Conservation (phyloP, 2,329 filamentous ascomycete species). For the Trichoderma sp. region DNA sequence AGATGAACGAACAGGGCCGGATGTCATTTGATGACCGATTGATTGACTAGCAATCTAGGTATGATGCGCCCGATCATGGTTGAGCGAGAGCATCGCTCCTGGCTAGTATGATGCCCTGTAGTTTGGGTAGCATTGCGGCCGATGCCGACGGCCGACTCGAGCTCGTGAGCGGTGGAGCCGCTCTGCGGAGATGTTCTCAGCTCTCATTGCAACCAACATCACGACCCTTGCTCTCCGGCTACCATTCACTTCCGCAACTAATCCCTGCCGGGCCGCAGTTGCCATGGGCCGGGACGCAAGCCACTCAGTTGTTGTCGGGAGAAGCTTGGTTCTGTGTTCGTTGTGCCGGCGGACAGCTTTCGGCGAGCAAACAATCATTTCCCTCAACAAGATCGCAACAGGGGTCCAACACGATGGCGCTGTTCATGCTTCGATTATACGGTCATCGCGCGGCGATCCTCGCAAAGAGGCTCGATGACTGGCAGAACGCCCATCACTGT, state of each 20-base stretch:
- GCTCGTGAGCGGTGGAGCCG: not conserved
- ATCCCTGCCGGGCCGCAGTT: constrained; percentile 2
- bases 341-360: not conserved
- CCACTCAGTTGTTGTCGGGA: not conserved
- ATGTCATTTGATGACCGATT: not conserved
- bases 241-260: not conserved
- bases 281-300: constrained; percentile 3
- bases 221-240: constrained; percentile 10
- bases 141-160: constrained; percentile 11
- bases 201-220: constrained; percentile 10
- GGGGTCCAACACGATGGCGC: not conserved
- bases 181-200: constrained; percentile 9
- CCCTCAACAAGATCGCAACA: not conserved
- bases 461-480: not conserved
- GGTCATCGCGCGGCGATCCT: too few species aligned
- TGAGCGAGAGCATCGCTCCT: not conserved
- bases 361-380: not conserved
- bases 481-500: too few species aligned
- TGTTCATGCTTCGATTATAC: not conserved
- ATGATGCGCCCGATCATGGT: not conserved
- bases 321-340: not conserved
- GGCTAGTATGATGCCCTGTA: not conserved
- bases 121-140: constrained; percentile 6
- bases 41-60: not conserved
- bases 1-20: constrained; percentile 1